Percentiles rank a stretch among this genome's conserved stretches.
Evolutionary conservation across 2,329 filamentous ascomycete species (phyloP).

Genomic region (Pyrenophora seminiperda): DNA sequence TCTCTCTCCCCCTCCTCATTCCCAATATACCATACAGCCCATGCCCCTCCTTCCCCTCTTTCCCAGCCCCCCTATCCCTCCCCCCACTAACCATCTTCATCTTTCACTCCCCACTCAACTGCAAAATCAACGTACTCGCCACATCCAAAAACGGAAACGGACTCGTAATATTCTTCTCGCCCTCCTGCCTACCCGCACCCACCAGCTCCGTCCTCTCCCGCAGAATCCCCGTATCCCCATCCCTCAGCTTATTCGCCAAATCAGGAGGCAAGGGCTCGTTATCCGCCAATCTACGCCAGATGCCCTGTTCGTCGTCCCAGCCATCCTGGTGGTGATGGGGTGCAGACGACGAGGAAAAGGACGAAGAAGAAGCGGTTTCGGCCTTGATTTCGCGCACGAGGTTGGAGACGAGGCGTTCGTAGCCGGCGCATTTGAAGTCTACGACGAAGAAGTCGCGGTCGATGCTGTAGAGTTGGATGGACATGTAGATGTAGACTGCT

Average conservation of each 20-base stretch:
- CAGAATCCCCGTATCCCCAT: conserved; percentile 44
- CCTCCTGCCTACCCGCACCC: conserved; percentile 59
- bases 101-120: conserved; percentile 60
- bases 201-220: conserved; percentile 50
- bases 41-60: too few species aligned
- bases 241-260: conserved; percentile 34
- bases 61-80: background rate
- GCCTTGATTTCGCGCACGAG: conserved; percentile 50
- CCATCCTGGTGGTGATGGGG: conserved; percentile 34
- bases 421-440: conserved; percentile 97
- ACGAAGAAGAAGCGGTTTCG: too few species aligned
- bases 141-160: conserved; percentile 96
- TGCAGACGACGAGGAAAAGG: too few species aligned
- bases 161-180: conserved; percentile 93
- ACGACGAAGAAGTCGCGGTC: conserved; percentile 92
- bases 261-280: conserved; percentile 41
- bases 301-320: conserved; percentile 43
- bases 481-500: conserved; percentile 89
- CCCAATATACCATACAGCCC: too few species aligned
- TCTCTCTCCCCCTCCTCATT: too few species aligned
- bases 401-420: conserved; percentile 76
- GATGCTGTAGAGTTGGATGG: conserved; percentile 73
- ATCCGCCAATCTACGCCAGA: conserved; percentile 42
- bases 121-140: conserved; percentile 88
- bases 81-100: background rate